These are phyloP conservation scores for Globisporangium cederbergense DNA, from an alignment of 352 stramenopile species.

Conservation along the genomic window DNA sequence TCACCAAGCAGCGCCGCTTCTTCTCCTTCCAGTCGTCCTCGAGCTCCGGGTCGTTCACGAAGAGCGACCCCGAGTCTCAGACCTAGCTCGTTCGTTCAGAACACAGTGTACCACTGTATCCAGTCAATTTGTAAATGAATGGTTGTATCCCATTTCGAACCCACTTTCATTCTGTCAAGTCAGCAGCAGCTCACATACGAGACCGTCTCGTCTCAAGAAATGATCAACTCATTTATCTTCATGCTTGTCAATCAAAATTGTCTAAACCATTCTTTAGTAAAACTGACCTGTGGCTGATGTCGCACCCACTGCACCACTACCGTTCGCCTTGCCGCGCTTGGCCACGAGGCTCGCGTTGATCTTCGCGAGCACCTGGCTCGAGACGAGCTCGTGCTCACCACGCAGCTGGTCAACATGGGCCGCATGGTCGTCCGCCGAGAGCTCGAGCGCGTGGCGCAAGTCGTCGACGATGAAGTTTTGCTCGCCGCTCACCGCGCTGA, in stretches of 20 bases:
- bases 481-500: slow-evolving; percentile 64
- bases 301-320: not conserved
- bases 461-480: slow-evolving; percentile 55
- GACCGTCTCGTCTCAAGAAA: not conserved
- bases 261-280: not conserved
- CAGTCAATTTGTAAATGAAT: not conserved
- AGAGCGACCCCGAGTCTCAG: slow-evolving; percentile 7
- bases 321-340: slow-evolving; percentile 21
- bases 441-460: slow-evolving; percentile 38
- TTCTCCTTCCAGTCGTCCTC: slow-evolving; percentile 44
- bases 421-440: slow-evolving; percentile 27
- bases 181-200: not conserved
- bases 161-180: not conserved
- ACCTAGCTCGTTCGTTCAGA: not conserved
- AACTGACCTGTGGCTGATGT: slow-evolving; percentile 1
- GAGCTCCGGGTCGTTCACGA: slow-evolving; percentile 16
- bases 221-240: not conserved
- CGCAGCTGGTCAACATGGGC: slow-evolving; percentile 31
- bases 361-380: slow-evolving; percentile 43
- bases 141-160: slow-evolving; percentile 1
- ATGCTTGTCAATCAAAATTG: not conserved
- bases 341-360: slow-evolving; percentile 35
- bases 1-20: slow-evolving; percentile 52
- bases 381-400: slow-evolving; percentile 19
- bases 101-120: not conserved